A percentile compares a stretch with the other conserved stretches of the same genome.
Conservation (phyloP, 2,329 filamentous ascomycete species). For the Ophiostoma sp. region DNA sequence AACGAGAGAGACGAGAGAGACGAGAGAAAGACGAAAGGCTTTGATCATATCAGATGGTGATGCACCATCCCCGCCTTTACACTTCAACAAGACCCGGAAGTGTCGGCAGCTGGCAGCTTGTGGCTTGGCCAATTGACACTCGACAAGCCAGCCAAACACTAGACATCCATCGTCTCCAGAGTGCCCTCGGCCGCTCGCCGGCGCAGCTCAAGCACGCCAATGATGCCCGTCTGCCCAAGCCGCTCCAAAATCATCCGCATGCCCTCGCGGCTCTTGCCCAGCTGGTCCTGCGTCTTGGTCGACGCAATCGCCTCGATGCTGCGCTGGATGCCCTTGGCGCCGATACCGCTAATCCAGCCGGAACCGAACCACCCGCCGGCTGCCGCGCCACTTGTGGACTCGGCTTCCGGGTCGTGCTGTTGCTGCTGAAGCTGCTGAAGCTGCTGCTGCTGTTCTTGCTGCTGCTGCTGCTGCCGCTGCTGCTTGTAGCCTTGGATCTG, state of each 20-base stretch:
- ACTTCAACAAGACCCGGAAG: not conserved
- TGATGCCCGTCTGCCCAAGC: conserved; percentile 53
- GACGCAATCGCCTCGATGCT: conserved; percentile 76
- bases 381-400: not conserved
- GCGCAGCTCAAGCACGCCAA: conserved; percentile 53
- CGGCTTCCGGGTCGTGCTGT: conserved; percentile 19
- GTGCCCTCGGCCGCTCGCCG: conserved; percentile 40
- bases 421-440: conserved; percentile 26
- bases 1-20: not conserved
- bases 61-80: not conserved
- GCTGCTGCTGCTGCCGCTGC: conserved; percentile 25
- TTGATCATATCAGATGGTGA: not conserved
- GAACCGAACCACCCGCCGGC: conserved; percentile 35
- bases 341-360: conserved; percentile 49
- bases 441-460: conserved; percentile 22
- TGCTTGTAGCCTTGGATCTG: conserved; percentile 27
- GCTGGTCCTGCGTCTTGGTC: conserved; percentile 69
- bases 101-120: not conserved
- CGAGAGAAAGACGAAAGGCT: not conserved
- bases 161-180: conserved; percentile 29
- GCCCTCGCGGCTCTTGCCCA: conserved; percentile 75
- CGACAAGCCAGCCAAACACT: not conserved
- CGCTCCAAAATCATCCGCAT: conserved; percentile 78
- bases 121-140: not conserved
- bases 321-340: conserved; percentile 66